Evolutionary conservation across 108 stramenopile genomes (phyloP), one percentile per base, ranked within the genome.

Genomic region (Aurantiochytrium sp.): DNA sequence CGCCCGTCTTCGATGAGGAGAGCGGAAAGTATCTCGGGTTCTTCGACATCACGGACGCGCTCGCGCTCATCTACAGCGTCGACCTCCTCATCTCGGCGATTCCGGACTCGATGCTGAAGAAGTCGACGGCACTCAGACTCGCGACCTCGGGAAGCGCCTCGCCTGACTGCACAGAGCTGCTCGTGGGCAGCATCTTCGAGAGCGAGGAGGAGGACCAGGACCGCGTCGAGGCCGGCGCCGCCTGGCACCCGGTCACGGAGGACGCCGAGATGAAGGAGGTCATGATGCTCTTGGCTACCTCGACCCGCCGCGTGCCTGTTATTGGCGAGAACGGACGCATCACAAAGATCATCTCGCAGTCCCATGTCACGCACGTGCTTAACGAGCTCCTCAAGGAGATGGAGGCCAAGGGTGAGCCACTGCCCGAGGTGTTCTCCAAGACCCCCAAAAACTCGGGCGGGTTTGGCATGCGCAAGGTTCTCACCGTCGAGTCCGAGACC

Each of bases 51-150:
- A 48, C 73, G 8, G 73, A 81, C 45, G 73, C 73, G 6, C 73
- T 81, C 12, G 73, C 73, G 39, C 73, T 81, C 73, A 81, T 81
- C 45, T 81, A 81, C 73, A 81, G 73, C 73, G 73, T 81, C 12
- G 73, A 81, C 32, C 24, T 81, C 19, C 73, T 81, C 45, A 81
- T 81, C 4, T 48, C 73, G 21, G 73, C 73, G 10, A 81, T 81
- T 42, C 73, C 73, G 42, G 73, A 81, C 73, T 81, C 73, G 21
- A 81, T 81, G 73, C 73, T 81, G 24, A 81, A 81, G 39, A 81
- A 41, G 39, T 81, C 73, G 19, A 81, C 73, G 6, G 73, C 73
- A n/a, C n/a, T 81, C 10, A 6, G 73, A 48, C 45, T 81, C 42
- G 73, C 73, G n/a, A 48, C 73, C 1, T 81, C 73, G 42, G 73